phyloP scores from a whole-genome alignment of 192 early-diverging fungal species.

The Coemansia sp. region DNA sequence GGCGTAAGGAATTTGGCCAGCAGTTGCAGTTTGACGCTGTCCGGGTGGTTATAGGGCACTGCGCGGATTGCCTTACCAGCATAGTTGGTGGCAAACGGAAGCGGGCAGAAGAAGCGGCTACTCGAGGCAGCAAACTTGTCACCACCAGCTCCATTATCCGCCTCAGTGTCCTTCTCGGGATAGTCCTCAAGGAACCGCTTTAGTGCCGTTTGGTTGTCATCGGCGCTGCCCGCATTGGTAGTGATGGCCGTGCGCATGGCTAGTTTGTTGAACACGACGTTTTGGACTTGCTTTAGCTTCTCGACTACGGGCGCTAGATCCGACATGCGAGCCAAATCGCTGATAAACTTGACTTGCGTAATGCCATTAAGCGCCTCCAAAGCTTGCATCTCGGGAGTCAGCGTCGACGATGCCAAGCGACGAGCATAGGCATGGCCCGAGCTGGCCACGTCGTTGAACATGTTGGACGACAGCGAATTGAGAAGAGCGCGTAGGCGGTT shows the following conservation, averaged over 20 bases:
- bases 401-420: constrained; percentile 64
- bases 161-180: constrained; percentile 13
- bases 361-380: constrained; percentile 61
- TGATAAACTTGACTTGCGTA: constrained; percentile 79
- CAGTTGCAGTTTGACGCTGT: constrained; percentile 77
- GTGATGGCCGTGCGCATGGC: constrained; percentile 48
- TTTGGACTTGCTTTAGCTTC: constrained; percentile 56
- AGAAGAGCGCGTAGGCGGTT: constrained; percentile 79
- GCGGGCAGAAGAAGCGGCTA: constrained; percentile 72
- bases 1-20: constrained; percentile 82
- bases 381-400: constrained; percentile 59
- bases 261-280: constrained; percentile 49
- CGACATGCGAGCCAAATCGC: constrained; percentile 62
- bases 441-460: constrained; percentile 79
- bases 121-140: constrained; percentile 49
- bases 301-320: constrained; percentile 65
- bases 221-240: constrained; percentile 28
- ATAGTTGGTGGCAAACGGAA: constrained; percentile 89
- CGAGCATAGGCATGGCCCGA: constrained; percentile 84
- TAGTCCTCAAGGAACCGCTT: constrained; percentile 31
- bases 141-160: neutral
- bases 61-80: constrained; percentile 70
- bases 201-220: constrained; percentile 39
- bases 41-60: constrained; percentile 83
- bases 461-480: constrained; percentile 65